Evolutionary conservation across 2,329 filamentous ascomycete genomes (phyloP), one percentile per base, ranked within the genome.

Genomic region (Cladophialophora psammophila): DNA sequence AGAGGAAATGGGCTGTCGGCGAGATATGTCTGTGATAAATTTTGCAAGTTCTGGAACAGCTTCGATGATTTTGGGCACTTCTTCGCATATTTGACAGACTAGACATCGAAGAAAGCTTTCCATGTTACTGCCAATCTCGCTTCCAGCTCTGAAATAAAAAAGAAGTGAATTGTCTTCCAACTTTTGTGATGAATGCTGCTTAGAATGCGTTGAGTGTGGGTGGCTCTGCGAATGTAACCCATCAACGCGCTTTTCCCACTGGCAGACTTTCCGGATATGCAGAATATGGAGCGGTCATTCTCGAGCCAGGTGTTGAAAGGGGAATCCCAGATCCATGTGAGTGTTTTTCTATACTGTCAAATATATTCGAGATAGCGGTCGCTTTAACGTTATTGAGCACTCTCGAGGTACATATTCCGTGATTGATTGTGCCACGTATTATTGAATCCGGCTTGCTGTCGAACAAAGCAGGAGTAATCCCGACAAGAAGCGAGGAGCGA

Each of bases 141-240:
- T 48, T n/a, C 63, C 57, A 32, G 63, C 63, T 15, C 63, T 26
- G 36, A 65, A 65, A 45, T 57, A 32, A 65, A 65, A 34, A 65
- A 65, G 63, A 50, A 53, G 26, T 54, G n/a, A 31, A 65, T 61
- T 2, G 52, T 32, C 4, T 34, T 53, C 57, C 63, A 65, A 5
- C 3, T 8, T 2, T 18, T 48, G 10, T 18, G 18, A 10, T 18
- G n/a, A 45, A 6, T 18, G 40, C 18, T 45, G 40, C 9, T 45
- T 15, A 45, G n/a, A 18, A 45, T 18, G 6, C 18, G 5, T 15
- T 5, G 15, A n/a, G 40, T 18, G 9, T 5, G 8, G 5, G 5
- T 9, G 15, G 40, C n/a, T 20, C 18, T 45, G 40, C 40, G 40
- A 45, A 45, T 45, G 40, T 45, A 18, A n/a, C 18, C 18, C 15